A percentile compares a stretch with the other conserved stretches of the same genome.
Conservation (phyloP, 148 eudicot genomes). For the Camellia granthamiana region DNA sequence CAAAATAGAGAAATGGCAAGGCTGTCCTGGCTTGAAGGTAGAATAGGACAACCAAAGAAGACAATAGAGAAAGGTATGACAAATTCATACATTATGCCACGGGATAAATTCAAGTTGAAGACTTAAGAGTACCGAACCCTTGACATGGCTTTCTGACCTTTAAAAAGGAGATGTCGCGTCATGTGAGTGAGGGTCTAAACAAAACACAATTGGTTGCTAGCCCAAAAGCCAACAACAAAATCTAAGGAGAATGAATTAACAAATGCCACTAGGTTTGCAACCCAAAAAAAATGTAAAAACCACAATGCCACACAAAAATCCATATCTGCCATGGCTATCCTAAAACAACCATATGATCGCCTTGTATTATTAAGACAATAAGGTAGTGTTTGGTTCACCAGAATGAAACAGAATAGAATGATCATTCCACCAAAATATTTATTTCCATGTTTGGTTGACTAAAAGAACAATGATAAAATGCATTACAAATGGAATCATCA, state of each 20-base stretch:
- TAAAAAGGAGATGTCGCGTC: too few relatives aligned
- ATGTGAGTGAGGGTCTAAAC: neutral
- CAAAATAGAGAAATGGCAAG: neutral
- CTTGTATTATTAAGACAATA: neutral
- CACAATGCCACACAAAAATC: neutral
- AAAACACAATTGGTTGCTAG: neutral
- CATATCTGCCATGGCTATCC: too few relatives aligned
- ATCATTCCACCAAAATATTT: too few relatives aligned
- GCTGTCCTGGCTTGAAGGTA: neutral
- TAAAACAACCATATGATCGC: neutral
- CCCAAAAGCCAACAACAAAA: neutral
- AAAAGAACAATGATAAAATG: too few relatives aligned
- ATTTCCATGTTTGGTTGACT: too few relatives aligned
- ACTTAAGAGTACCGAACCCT: neutral
- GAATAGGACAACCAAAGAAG: neutral
- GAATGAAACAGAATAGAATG: too few relatives aligned
- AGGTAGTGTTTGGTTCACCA: neutral
- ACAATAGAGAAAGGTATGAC: neutral
- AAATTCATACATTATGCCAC: neutral
- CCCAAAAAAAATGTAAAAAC: neutral
- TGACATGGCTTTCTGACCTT: too few relatives aligned
- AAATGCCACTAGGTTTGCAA: neutral
- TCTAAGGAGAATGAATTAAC: neutral
- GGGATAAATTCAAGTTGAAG: neutral
- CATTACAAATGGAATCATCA: too few relatives aligned